Evolutionary conservation across 2,329 filamentous ascomycete species (phyloP), one percentile per base, ranked within the genome.

Genomic region (Sphaerulina musiva): DNA sequence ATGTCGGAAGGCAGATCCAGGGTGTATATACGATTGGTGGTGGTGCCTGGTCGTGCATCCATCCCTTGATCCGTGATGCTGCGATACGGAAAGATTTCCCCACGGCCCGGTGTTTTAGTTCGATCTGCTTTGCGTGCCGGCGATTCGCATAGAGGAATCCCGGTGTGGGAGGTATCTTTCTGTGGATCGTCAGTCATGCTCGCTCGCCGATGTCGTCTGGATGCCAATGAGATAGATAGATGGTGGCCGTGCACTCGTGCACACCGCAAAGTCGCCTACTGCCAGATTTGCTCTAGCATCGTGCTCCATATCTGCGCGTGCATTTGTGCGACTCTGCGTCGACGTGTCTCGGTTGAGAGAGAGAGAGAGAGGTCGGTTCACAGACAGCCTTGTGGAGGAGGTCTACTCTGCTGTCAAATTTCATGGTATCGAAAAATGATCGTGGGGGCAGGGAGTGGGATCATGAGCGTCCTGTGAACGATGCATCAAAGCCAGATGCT

Each of bases 201-300:
- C 46, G 20, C 29, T 32, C 23, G 56, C 51, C 46, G 50, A 56
- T 46, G 40, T 52, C 45, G 58, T 56, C 48, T 49, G 40, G 53
- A 46, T 8, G 39, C 48, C 48, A 56, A 46, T 42, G 47, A 46
- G 20, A 34, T 40, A 44, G 26, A 17, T 17, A 17, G 14, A 17
- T 17, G 14, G 36, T 44, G 55, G 38, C 53, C 46, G 52, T 53
- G 56, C 51, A 47, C 39, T 53, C 48, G 51, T 53, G 38, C 48
- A 59, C 57, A 61, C 57, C 59, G 59, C 57, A 61, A 57, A 39
- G 48, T 59, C 39, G 34, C 20, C 4, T 48, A 26, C n/a, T 46
- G 44, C 46, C 52, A 38, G 40, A 41, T 46, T 51, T 43, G 54
- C 41, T 48, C 44, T 55, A 57, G 54, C 38, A 32, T 29, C 44